Evolutionary conservation across 1,139 yeast genomes (phyloP), one percentile per base, ranked within the genome.

Genomic region (Wickerhamomyces sp.): DNA sequence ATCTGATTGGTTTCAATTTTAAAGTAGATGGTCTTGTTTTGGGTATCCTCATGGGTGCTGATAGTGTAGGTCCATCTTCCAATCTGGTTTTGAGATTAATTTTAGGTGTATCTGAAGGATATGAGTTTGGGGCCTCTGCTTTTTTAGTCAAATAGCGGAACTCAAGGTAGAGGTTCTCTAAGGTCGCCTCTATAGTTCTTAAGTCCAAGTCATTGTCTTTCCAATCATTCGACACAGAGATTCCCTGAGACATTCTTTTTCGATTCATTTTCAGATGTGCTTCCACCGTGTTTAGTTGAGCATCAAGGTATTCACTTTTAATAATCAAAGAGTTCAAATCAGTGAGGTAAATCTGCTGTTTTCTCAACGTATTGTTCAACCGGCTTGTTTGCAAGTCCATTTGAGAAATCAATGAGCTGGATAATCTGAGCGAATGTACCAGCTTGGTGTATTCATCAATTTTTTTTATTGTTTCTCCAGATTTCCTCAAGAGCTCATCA

Each of bases 161-260:
- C 51, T 79, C 86, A 33, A 63, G 55, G 28, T 64, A 58, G 35
- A 80, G 52, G 44, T 74, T 76, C 36, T 71, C 75, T 45, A 74
- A 65, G 1, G 79, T 71, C 3, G 61, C 73, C 58, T 60, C 72
- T 45, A 67, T 72, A 54, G 64, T 64, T 54, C 62, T 58, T 67
- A 67, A 62, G 38, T 65, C 65, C 22, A 65, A 48, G 25, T 57
- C 60, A 17, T 50, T 49, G 36, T 50, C 62, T 39, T 43, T 62
- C 55, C 53, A 48, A 16, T 48, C 49, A 26, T 43, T 39, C 5
- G 42, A 28, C 17, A 41, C 51, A 36, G 58, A 52, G 24, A 39
- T 47, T 33, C 55, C 53, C 24, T 45, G 45, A 8, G 52, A 46
- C 5, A 52, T 47, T 19, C 49, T 39, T 33, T 54, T 40, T 5